Base-by-base conservation (phyloP, 441 rosid genomes). In the Adansonia madagascariensis region DNA sequence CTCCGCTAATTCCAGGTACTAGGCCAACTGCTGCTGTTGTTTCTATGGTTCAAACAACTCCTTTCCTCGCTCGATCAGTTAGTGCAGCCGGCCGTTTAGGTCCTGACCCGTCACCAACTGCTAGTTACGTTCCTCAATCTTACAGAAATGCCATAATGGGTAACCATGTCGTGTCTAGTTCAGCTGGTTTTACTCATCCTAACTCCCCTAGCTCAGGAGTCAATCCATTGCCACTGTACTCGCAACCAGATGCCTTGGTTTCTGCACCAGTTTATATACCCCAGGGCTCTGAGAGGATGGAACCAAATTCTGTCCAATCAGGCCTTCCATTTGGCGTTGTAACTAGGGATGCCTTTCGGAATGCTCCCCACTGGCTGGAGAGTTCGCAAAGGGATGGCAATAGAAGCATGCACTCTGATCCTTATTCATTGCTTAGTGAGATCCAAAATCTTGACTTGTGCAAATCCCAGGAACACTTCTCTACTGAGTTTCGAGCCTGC, bases 81-180 rank as follows among this genome's bases (percentile, higher is more conserved):
- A 94, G 97, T 88, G 95, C 98, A 80, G 87, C 92, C 71, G 97
- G 98, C 27, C 90, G 94, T 61, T 79, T 96, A 46, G 92, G 91
- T 71, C 91, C 92, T 41, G 97, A 94, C 7, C 77, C 91, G 31
- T 80, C 91, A 44, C 72, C 88, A 20, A 82, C 87, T 52, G 81
- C 78, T 64, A 81, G 90, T 77, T 88, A 71, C 85, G 85, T 80
- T 76, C 97, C 99, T 71, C 91, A 84, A 78, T 92, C 97, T 43
- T 92, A 92, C 75, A 87, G 94, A 78, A 90, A 92, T 75, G 96
- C 98, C 73, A 94, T 91, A 74, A 82, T 92, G 11, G 97, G 94
- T 59, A 95, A 87, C 79, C 81, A 92, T 75, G 78, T 82, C 75
- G 87, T 86, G 75, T 84, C 94, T 77, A 82, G 84, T 79, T 91